Evolutionary conservation across 2,329 filamentous ascomycete species (phyloP).

Genomic region (Colletotrichum karsti): DNA sequence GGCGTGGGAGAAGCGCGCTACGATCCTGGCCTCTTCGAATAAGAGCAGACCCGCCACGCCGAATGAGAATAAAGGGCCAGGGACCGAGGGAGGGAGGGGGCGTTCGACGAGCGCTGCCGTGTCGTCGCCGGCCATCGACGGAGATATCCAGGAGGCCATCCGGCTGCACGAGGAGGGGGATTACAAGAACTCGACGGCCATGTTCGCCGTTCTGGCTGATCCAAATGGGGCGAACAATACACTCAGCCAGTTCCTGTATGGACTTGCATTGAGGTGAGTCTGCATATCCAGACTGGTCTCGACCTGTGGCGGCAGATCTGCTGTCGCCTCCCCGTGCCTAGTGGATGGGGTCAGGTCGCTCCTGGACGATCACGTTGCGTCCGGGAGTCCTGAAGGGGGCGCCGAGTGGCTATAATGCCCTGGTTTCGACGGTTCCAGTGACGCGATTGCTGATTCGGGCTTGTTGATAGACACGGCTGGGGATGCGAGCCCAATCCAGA

Average conservation of each 20-base stretch:
- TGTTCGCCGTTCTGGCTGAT: slow-evolving; percentile 87
- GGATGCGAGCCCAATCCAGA: slow-evolving; percentile 79
- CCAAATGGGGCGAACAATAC: slow-evolving; percentile 89
- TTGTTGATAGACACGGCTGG: slow-evolving; percentile 83
- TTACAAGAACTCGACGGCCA: slow-evolving; percentile 78
- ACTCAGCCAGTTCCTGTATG: slow-evolving; percentile 94
- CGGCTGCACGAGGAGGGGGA: slow-evolving; percentile 87
- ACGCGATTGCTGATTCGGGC: neutral
- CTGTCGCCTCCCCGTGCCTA: neutral
- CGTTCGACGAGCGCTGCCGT: slow-evolving; percentile 38
- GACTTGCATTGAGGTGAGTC: slow-evolving; percentile 83
- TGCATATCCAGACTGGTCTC: slow-evolving; percentile 2
- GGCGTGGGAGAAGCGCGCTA: slow-evolving; percentile 91
- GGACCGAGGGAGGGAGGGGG: slow-evolving; percentile 26
- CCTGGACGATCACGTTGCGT: neutral
- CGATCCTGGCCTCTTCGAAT: slow-evolving; percentile 78
- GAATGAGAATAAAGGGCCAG: slow-evolving; percentile 24
- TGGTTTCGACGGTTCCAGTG: neutral
- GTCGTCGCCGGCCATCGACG: slow-evolving; percentile 63
- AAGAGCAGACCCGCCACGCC: slow-evolving; percentile 55
- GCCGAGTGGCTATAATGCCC: neutral
- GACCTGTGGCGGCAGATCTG: slow-evolving; percentile 1
- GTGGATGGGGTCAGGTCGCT: neutral
- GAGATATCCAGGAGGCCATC: slow-evolving; percentile 94
- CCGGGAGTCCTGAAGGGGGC: neutral